phyloP scores from a whole-genome alignment of 2,329 filamentous ascomycete species.

The Apiospora hydei region DNA sequence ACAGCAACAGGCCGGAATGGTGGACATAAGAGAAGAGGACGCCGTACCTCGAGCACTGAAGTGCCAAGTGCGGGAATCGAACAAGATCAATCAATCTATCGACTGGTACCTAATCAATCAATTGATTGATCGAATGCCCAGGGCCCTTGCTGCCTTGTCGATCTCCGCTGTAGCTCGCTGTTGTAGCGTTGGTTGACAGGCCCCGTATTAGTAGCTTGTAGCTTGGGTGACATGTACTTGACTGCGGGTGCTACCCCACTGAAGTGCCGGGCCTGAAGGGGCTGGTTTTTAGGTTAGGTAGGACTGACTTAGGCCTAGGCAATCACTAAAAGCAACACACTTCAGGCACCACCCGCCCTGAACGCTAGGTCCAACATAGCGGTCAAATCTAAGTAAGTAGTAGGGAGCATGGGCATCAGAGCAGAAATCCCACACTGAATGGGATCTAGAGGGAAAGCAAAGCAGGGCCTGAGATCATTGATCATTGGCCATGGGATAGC shows the following conservation, averaged over 20 bases:
- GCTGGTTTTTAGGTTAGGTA: not conserved
- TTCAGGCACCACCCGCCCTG: not conserved
- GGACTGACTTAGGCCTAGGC: not conserved
- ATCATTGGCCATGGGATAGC: too few relatives aligned
- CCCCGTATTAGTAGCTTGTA: conserved; percentile 1
- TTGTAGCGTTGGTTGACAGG: not conserved
- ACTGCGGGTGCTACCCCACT: conserved; percentile 6
- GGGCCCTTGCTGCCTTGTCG: conserved; percentile 1
- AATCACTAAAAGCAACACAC: not conserved
- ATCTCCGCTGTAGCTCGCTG: conserved; percentile 12
- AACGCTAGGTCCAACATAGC: not conserved
- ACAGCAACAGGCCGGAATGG: not conserved
- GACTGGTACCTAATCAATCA: not conserved
- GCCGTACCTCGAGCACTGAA: not conserved
- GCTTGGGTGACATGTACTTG: not conserved
- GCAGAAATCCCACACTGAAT: not conserved
- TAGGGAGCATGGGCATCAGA: not conserved
- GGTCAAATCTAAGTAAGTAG: not conserved
- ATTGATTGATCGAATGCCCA: not conserved
- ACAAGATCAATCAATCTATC: too few relatives aligned
- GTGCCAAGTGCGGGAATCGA: not conserved
- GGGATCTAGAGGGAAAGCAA: too few relatives aligned
- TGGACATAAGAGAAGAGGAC: not conserved
- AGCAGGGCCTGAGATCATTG: too few relatives aligned
- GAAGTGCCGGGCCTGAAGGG: conserved; percentile 14